These are phyloP conservation scores for Platismatia glauca DNA, from an alignment of 495 filamentous ascomycete genomes.

Conservation along the genomic window DNA sequence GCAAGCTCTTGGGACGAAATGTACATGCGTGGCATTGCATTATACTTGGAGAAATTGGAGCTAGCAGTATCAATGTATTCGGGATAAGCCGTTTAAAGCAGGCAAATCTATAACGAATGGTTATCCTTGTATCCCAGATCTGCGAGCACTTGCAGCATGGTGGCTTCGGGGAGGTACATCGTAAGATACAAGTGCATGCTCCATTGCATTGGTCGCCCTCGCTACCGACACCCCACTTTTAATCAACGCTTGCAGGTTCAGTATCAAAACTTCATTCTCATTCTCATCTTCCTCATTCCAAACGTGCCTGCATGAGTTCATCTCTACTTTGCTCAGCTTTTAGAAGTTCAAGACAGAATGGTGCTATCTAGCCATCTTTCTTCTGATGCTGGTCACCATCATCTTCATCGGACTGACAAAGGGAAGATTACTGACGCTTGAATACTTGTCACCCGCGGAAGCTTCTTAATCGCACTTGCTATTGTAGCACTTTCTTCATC, in stretches of 20 bases:
- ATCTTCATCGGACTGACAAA: background rate
- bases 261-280: background rate
- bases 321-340: too few relatives aligned
- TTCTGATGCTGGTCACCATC: background rate
- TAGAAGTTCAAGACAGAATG: too few relatives aligned
- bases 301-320: too few relatives aligned
- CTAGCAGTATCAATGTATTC: background rate
- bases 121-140: slow-evolving; percentile 5
- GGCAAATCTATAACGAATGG: slow-evolving; percentile 1
- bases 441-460: background rate
- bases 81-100: background rate
- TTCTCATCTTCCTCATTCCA: too few relatives aligned
- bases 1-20: background rate
- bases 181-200: background rate
- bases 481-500: too few relatives aligned
- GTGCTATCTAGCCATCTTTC: too few relatives aligned
- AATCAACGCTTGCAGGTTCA: background rate
- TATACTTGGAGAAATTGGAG: background rate
- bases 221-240: too few relatives aligned
- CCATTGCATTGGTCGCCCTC: background rate
- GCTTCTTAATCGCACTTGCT: background rate
- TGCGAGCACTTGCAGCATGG: slow-evolving; percentile 4
- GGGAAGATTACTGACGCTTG: background rate
- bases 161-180: background rate
- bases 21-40: background rate